A percentile compares a stretch with the other conserved stretches of the same genome.
Evolutionary conservation across 164 flowering plant genomes (phyloP).

Genomic region (Euptelea pleiosperma): DNA sequence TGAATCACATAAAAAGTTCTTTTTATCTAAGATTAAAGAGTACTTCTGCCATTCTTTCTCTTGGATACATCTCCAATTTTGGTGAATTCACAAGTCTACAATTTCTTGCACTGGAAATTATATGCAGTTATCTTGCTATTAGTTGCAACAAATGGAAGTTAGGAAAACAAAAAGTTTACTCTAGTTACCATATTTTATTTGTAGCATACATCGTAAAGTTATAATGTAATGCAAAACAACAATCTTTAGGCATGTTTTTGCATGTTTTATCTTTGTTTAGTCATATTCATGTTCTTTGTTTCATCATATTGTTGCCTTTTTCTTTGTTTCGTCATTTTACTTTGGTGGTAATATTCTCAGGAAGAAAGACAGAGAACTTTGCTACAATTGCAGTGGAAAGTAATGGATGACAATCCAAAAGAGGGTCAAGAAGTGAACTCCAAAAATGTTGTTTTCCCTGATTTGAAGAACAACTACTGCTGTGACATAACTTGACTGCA

Average conservation of each 20-base stretch:
- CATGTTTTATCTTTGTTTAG: too few relatives aligned
- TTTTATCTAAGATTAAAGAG: too few relatives aligned
- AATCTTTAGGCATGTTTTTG: too few relatives aligned
- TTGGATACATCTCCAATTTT: too few relatives aligned
- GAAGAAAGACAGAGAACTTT: slow-evolving; percentile 88
- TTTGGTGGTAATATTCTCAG: slow-evolving; percentile 33
- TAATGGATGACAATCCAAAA: slow-evolving; percentile 67
- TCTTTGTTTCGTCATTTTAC: too few relatives aligned
- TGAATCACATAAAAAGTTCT: too few relatives aligned
- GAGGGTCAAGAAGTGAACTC: slow-evolving; percentile 87
- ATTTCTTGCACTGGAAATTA: background rate
- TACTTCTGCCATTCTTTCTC: too few relatives aligned
- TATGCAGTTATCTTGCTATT: background rate
- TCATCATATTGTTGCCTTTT: too few relatives aligned
- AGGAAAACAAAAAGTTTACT: background rate
- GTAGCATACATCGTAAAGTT: background rate
- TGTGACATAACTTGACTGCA: too few relatives aligned
- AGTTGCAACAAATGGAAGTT: background rate
- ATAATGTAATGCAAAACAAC: too few relatives aligned
- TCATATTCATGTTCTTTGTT: too few relatives aligned
- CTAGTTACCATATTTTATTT: background rate
- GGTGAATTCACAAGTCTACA: background rate
- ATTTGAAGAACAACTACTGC: too few relatives aligned
- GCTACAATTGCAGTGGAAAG: slow-evolving; percentile 90
- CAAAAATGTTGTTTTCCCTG: slow-evolving; percentile 80